These are phyloP conservation scores for Pseudogymnoascus sp. DNA, from an alignment of 2,329 filamentous ascomycete species.

Conservation along the genomic window DNA sequence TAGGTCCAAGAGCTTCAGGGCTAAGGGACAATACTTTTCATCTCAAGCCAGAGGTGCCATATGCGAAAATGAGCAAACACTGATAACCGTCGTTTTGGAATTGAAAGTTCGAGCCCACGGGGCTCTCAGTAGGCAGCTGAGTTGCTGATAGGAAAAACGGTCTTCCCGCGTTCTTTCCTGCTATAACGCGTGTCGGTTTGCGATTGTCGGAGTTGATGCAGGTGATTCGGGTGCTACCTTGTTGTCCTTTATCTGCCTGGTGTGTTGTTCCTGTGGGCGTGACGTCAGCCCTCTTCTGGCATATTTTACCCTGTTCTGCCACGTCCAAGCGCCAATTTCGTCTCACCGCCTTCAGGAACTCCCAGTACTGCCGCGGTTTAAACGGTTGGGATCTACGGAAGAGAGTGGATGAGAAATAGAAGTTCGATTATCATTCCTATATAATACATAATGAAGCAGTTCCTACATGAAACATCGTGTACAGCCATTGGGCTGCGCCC, in stretches of 20 bases:
- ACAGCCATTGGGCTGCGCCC: background rate
- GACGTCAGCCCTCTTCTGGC: slow-evolving; percentile 2
- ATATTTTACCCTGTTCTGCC: slow-evolving; percentile 1
- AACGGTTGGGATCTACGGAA: background rate
- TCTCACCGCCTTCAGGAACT: background rate
- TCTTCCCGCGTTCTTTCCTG: background rate
- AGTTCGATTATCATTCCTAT: background rate
- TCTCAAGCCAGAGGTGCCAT: slow-evolving; percentile 12
- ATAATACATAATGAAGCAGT: background rate
- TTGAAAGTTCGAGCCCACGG: background rate
- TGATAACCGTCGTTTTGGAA: background rate
- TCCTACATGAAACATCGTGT: background rate
- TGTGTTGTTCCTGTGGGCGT: slow-evolving; percentile 5
- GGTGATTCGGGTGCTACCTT: background rate
- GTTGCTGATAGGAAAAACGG: background rate
- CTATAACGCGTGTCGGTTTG: slow-evolving; percentile 5
- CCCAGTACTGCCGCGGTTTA: background rate
- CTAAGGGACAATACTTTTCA: slow-evolving; percentile 3
- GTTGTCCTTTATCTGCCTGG: slow-evolving; percentile 11
- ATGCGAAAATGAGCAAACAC: background rate
- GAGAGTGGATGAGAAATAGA: background rate
- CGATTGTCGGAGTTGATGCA: slow-evolving; percentile 5
- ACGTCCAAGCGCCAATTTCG: background rate
- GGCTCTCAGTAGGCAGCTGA: slow-evolving; percentile 7
- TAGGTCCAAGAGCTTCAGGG: background rate